phyloP scores from a whole-genome alignment of 2,329 filamentous ascomycete species.

The Fusarium poae region DNA sequence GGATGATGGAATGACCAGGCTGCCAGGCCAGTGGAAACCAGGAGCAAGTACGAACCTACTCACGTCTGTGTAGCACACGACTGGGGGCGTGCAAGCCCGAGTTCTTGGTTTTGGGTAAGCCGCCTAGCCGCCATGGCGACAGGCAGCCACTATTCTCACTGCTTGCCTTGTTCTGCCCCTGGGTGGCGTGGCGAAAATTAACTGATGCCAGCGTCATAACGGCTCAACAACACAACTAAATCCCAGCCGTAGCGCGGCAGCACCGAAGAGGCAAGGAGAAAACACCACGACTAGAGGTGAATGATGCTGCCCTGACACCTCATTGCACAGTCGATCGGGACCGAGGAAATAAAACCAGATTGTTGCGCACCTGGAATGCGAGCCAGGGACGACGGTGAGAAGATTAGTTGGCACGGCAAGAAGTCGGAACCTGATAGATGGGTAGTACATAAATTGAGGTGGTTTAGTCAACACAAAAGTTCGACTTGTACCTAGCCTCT shows the following conservation, averaged over 20 bases:
- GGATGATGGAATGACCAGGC: constrained; percentile 28
- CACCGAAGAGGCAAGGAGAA: constrained; percentile 35
- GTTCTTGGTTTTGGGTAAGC: constrained; percentile 8
- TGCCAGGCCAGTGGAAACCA: background rate
- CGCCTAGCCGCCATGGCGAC: constrained; percentile 5
- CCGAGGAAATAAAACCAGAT: constrained; percentile 13
- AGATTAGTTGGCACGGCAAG: background rate
- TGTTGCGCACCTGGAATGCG: constrained; percentile 6
- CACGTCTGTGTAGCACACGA: background rate
- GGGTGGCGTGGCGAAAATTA: constrained; percentile 24
- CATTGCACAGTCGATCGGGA: constrained; percentile 20
- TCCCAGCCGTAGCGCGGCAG: constrained; percentile 40
- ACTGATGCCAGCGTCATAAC: constrained; percentile 32
- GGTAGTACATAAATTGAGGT: constrained; percentile 11
- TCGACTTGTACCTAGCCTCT: constrained; percentile 29
- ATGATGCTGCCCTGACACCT: constrained; percentile 47
- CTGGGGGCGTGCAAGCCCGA: constrained; percentile 19
- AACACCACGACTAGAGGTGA: constrained; percentile 15
- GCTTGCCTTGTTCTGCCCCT: constrained; percentile 8
- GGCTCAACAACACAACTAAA: constrained; percentile 26
- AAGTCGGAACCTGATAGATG: background rate
- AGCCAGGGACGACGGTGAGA: constrained; percentile 4
- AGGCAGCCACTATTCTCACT: constrained; percentile 19
- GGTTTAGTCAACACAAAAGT: constrained; percentile 18
- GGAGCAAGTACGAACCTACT: constrained; percentile 5